Evolutionary conservation across 805 yeast genomes (phyloP).

Genomic region (Saccharomycopsis fibuligera): DNA sequence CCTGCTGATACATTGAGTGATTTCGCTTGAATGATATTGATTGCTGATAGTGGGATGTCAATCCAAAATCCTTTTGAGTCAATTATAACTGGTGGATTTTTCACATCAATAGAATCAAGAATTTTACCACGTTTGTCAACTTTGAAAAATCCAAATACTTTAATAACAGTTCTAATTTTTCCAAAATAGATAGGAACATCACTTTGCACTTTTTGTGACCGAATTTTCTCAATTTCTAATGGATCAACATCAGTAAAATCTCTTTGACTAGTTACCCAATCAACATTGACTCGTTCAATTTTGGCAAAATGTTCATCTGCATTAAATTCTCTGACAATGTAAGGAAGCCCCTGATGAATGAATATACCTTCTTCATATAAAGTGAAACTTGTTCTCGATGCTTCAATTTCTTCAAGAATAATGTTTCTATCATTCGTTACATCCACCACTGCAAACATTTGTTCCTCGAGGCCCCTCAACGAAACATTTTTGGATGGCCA

Average conservation of each 20-base stretch:
- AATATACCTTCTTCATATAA: conserved; percentile 89
- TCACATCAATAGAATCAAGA: conserved; percentile 90
- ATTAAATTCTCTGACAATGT: conserved; percentile 78
- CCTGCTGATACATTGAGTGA: conserved; percentile 74
- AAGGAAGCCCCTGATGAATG: conserved; percentile 89
- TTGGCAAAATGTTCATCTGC: conserved; percentile 74
- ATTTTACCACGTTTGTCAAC: conserved; percentile 69
- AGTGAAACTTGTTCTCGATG: conserved; percentile 82
- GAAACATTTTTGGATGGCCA: conserved; percentile 77
- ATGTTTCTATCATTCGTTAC: conserved; percentile 68
- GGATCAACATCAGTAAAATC: conserved; percentile 96
- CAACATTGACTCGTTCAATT: conserved; percentile 84
- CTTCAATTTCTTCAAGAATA: conserved; percentile 85
- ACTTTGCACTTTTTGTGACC: conserved; percentile 40
- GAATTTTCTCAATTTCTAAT: conserved; percentile 53
- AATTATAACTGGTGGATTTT: conserved; percentile 72
- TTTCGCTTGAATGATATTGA: conserved; percentile 52
- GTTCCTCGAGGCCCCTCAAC: conserved; percentile 78
- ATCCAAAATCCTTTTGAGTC: conserved; percentile 86
- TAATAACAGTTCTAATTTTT: conserved; percentile 57
- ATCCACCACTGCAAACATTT: conserved; percentile 83
- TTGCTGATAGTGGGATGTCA: conserved; percentile 65
- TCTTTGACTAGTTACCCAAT: conserved; percentile 88
- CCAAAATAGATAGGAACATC: conserved; percentile 71
- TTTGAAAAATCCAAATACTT: conserved; percentile 91